Percentiles rank a stretch among this genome's conserved stretches.
Evolutionary conservation across 352 stramenopile genomes (phyloP).

Genomic region (Globisporangium cystogenes): DNA sequence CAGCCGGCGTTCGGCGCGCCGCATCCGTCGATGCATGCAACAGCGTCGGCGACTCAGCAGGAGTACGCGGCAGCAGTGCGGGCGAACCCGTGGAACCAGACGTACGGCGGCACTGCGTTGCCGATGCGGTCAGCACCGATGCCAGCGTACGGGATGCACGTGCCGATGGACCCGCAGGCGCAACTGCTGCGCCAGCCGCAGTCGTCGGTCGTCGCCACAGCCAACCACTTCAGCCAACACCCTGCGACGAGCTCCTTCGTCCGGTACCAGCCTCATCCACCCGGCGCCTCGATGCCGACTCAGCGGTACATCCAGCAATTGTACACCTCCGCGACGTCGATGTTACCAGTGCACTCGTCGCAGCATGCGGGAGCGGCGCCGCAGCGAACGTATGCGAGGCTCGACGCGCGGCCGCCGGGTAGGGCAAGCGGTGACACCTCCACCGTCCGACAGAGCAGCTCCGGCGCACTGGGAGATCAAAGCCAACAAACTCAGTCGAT

Average conservation of each 20-base stretch:
- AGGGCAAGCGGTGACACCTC: not conserved
- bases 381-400: not conserved
- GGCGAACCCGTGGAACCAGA: not conserved
- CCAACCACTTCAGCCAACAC: not conserved
- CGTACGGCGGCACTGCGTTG: not conserved
- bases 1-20: not conserved
- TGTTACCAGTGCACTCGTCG: not conserved
- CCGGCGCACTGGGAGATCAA: not conserved
- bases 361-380: not conserved
- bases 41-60: not conserved
- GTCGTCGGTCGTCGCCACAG: not conserved
- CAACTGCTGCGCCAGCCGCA: not conserved
- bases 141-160: not conserved
- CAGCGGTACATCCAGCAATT: not conserved
- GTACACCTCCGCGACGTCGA: not conserved
- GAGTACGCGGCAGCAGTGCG: not conserved
- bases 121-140: not conserved
- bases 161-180: not conserved
- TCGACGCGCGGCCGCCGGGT: too few species aligned
- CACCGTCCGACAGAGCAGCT: not conserved
- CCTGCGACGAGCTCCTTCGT: not conserved
- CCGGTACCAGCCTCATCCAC: not conserved
- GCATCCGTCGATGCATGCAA: not conserved
- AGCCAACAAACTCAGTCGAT: not conserved
- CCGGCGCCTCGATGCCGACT: not conserved